Evolutionary conservation across 1,284 basidiomycete genomes (phyloP).

Genomic region (Paramarasmius palmivorus): DNA sequence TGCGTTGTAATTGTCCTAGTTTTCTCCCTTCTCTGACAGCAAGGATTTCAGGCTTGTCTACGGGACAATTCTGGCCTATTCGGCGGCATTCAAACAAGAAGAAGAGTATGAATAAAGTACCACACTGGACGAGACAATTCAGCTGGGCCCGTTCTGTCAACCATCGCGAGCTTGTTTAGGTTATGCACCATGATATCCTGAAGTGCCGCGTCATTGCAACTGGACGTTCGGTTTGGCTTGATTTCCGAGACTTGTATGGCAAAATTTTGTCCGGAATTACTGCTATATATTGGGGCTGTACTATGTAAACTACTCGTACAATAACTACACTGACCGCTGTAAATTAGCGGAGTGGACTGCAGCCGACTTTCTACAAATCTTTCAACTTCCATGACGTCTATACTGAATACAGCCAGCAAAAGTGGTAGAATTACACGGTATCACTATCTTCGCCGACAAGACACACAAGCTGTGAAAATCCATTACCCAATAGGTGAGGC

Average conservation of each 20-base stretch:
- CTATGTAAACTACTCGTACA: constrained; percentile 1
- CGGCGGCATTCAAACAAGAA: constrained; percentile 80
- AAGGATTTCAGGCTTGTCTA: constrained; percentile 74
- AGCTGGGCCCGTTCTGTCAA: too few relatives aligned
- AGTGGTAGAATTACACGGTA: not conserved
- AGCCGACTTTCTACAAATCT: too few relatives aligned
- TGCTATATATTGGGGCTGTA: constrained; percentile 16
- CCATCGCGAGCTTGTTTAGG: too few relatives aligned
- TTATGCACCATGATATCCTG: too few relatives aligned
- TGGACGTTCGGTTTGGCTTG: too few relatives aligned
- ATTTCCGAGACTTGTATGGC: too few relatives aligned
- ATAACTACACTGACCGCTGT: not conserved
- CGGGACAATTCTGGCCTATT: constrained; percentile 88
- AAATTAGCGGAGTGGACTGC: too few relatives aligned
- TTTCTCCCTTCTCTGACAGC: constrained; percentile 13
- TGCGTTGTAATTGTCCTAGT: constrained; percentile 35
- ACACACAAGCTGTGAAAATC: constrained; percentile 36
- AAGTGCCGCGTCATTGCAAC: too few relatives aligned
- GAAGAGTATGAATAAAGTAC: constrained; percentile 66
- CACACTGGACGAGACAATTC: too few relatives aligned
- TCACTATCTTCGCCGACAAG: constrained; percentile 27
- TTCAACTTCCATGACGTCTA: too few relatives aligned
- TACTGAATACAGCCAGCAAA: not conserved
- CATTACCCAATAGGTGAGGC: constrained; percentile 30
- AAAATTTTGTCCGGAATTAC: constrained; percentile 16